Evolutionary conservation across 2,329 filamentous ascomycete species (phyloP), one percentile per base, ranked within the genome.

Genomic region (Microcyclosporella mali): DNA sequence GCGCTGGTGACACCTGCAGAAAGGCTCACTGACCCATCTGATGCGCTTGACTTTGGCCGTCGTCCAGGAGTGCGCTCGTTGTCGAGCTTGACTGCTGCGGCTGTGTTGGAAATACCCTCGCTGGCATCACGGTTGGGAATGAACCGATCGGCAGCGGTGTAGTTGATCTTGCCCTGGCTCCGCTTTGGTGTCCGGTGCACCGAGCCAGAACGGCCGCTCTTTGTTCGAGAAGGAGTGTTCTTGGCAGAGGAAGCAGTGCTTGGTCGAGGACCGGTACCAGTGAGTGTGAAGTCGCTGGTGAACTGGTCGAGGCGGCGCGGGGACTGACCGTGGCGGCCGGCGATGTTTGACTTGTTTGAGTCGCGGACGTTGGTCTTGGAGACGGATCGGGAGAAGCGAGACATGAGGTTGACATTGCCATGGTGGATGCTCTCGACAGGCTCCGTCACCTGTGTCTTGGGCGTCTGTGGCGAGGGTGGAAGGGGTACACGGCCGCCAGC

Each of bases 341-440:
- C 86, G 66, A 95, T 95, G 74, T 95, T 97, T 46, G 89, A 95
- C 74, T 97, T 97, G 63, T 89, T 88, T 2, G 90, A 95, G 63
- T 92, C 85, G 38, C 85, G 84, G 66, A 86, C 83, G 31, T 78
- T 72, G 31, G 75, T 70, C 70, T 82, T 84, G 49, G 81, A 75
- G 47, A 74, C 67, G 45, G 75, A 82, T 60, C 84, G 85, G 50
- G 84, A 76, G 61, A 95, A 84, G 62, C 88, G 84, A 47, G 85
- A 76, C 52, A 86, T 79, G 45, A 94, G 73, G 67, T 88, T 89
- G 52, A 82, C 84, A 49, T 83, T 80, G 66, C 66, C 64, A 58
- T 72, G 92, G 63, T 72, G 92, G 47, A 88, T 81, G 6, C 88
- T 88, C 70, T 88, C 85, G 52, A 73, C 33, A 55, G 67, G 61